Evolutionary conservation across 2,329 filamentous ascomycete species (phyloP).

Genomic region (Onygenales sp.): DNA sequence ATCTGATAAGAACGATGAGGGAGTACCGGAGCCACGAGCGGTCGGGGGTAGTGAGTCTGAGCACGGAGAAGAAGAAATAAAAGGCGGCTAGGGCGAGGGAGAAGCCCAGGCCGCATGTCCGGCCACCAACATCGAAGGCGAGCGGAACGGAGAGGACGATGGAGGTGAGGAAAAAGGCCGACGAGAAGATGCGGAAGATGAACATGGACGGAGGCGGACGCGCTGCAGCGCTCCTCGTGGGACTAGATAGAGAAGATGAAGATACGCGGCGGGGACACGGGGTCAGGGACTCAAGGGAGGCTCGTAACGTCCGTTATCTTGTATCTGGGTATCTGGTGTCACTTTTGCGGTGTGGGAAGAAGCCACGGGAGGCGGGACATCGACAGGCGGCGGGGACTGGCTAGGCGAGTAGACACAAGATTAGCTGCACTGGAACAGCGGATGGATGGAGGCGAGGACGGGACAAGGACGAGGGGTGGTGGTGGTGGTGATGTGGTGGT

Average conservation of each 20-base stretch:
- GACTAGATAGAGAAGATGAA: not conserved
- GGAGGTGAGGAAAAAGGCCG: constrained; percentile 76
- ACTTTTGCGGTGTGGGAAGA: too few species aligned
- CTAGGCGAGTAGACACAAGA: too few species aligned
- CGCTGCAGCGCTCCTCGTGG: not conserved
- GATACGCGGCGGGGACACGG: not conserved
- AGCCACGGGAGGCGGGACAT: too few species aligned
- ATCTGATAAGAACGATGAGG: constrained; percentile 58
- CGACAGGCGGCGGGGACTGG: too few species aligned
- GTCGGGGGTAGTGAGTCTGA: constrained; percentile 73
- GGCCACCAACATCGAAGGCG: constrained; percentile 94
- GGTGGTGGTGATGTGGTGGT: too few species aligned
- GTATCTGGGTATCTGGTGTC: too few species aligned
- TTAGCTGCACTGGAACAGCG: too few species aligned
- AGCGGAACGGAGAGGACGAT: constrained; percentile 94
- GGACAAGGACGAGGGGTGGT: too few species aligned
- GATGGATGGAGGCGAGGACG: too few species aligned
- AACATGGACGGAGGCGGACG: constrained; percentile 53
- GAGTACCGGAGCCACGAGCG: constrained; percentile 64
- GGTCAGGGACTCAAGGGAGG: too few species aligned
- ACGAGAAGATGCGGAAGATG: constrained; percentile 70
- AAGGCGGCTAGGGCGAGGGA: constrained; percentile 81
- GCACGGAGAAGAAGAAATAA: constrained; percentile 77
- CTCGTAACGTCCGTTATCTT: too few species aligned
- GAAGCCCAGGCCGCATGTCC: constrained; percentile 88